A percentile compares a stretch with the other conserved stretches of the same genome.
Evolutionary conservation across 2,329 filamentous ascomycete genomes (phyloP).

Genomic region (Claviceps maximensis): DNA sequence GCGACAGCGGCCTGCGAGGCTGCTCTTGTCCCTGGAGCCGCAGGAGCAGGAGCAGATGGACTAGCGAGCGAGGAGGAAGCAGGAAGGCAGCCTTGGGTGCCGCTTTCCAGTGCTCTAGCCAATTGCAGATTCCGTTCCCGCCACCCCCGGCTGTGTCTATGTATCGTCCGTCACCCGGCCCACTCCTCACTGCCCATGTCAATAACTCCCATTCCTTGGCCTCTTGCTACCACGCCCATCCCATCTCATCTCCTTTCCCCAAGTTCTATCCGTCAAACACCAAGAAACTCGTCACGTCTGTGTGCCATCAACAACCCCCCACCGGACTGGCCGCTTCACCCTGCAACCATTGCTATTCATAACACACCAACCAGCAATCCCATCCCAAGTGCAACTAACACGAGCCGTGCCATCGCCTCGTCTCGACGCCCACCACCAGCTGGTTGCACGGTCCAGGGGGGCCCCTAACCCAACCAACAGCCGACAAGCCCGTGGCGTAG

Average conservation of each 20-base stretch:
- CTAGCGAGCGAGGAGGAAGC: background rate
- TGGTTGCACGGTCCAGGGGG: background rate
- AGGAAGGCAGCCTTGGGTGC: constrained; percentile 1
- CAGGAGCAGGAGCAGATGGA: background rate
- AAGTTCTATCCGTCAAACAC: constrained; percentile 1
- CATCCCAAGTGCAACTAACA: background rate
- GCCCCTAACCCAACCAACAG: background rate
- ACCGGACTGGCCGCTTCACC: background rate
- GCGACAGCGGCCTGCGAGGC: background rate
- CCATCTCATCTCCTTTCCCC: background rate
- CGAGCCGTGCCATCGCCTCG: background rate
- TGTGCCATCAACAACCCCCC: background rate
- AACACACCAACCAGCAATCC: background rate
- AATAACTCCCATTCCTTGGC: background rate
- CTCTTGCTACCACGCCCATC: constrained; percentile 1
- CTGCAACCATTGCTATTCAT: background rate
- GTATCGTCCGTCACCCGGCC: constrained; percentile 1
- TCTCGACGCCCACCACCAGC: background rate
- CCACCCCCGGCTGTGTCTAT: background rate
- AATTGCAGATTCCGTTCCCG: background rate
- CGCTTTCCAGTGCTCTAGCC: background rate
- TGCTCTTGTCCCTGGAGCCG: background rate
- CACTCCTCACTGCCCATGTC: constrained; percentile 1
- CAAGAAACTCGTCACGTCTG: background rate
- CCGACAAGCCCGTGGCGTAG: background rate